Conservation (phyloP, 495 filamentous ascomycete species). For the Annulohypoxylon moriforme region DNA sequence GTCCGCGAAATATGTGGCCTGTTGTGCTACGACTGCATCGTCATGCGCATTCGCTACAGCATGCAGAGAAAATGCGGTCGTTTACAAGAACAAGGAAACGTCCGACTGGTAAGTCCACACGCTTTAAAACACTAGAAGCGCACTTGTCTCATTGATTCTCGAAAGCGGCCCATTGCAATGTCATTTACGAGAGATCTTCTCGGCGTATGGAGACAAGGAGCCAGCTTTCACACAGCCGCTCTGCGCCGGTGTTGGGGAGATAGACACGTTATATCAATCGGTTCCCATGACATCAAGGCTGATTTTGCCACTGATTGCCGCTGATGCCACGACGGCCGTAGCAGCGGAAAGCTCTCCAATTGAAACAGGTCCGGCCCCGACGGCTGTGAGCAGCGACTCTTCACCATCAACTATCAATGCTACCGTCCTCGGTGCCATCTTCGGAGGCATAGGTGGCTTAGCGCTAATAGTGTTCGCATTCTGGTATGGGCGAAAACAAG, state of each 20-base stretch:
- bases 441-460: conserved; percentile 21
- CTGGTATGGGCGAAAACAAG: conserved; percentile 25
- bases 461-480: conserved; percentile 18
- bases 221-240: conserved; percentile 20
- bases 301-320: conserved; percentile 15
- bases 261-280: conserved; percentile 22
- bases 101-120: conserved; percentile 29
- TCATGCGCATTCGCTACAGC: conserved; percentile 30
- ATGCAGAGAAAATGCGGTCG: conserved; percentile 28
- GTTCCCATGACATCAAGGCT: conserved; percentile 29
- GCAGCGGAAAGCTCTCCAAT: not conserved
- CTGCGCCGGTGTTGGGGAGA: conserved; percentile 12
- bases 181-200: conserved; percentile 26
- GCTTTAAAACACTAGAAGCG: not conserved
- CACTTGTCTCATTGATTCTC: not conserved
- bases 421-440: conserved; percentile 12
- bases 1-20: conserved; percentile 21
- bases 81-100: conserved; percentile 11
- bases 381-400: not conserved
- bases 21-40: conserved; percentile 23
- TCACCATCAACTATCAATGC: conserved; percentile 11
- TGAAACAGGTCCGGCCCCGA: not conserved
- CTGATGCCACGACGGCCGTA: not conserved
- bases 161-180: conserved; percentile 33
- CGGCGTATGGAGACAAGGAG: not conserved